Evolutionary conservation across 2,329 filamentous ascomycete genomes (phyloP).

Genomic region (Nothopassalora personata): DNA sequence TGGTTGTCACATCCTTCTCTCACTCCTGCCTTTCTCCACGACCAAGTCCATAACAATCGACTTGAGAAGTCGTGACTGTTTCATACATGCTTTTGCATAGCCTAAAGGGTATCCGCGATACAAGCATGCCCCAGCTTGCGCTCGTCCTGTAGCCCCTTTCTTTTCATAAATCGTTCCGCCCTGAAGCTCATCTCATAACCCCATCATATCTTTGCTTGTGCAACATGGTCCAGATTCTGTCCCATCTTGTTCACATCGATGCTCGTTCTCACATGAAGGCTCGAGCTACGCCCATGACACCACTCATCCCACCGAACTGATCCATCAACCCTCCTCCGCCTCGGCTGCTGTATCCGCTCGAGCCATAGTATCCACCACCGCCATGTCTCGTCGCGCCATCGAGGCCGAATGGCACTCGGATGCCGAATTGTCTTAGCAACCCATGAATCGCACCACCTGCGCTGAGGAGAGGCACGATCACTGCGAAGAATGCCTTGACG

Average conservation of each 20-base stretch:
- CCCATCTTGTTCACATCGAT: constrained; percentile 41
- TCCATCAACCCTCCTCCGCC: constrained; percentile 38
- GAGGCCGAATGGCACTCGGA: constrained; percentile 62
- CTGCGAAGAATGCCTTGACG: constrained; percentile 79
- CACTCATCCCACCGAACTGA: constrained; percentile 35
- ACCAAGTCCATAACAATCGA: too few relatives aligned
- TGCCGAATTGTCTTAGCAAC: constrained; percentile 71
- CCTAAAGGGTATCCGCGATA: constrained; percentile 12
- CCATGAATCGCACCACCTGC: constrained; percentile 71
- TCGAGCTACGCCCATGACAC: constrained; percentile 48
- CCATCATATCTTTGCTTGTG: neutral
- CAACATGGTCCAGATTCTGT: neutral
- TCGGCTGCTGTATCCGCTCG: constrained; percentile 37
- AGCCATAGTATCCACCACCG: constrained; percentile 42
- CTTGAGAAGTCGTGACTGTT: neutral
- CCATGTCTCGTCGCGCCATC: constrained; percentile 25
- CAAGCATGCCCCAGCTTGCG: constrained; percentile 8
- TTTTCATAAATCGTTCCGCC: constrained; percentile 2
- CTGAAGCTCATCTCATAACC: neutral
- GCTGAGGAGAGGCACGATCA: constrained; percentile 81
- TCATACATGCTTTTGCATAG: constrained; percentile 1
- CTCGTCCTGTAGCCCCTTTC: constrained; percentile 11
- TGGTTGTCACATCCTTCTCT: too few relatives aligned
- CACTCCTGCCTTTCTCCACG: too few relatives aligned
- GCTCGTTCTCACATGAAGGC: constrained; percentile 45